Evolutionary conservation across 2,329 filamentous ascomycete species (phyloP), one percentile per base, ranked within the genome.

Genomic region (Claviceps paspali): DNA sequence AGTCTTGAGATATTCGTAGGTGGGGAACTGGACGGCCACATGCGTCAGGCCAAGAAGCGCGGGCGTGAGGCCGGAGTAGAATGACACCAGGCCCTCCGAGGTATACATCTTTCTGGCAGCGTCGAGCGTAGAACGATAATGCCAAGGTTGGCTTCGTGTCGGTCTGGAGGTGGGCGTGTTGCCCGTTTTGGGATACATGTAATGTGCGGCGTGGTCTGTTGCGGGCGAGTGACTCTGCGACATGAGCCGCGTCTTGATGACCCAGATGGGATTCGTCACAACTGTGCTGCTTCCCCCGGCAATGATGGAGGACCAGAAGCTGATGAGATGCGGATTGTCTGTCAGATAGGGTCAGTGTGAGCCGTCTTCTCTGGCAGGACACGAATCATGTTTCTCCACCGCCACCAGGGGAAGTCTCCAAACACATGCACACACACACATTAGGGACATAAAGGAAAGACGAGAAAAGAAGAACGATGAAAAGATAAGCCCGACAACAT

Each of bases 171-270:
- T 73, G 15, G 71, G 68, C 2, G 68, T 73, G 50, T 63, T 71
- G 38, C 60, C 53, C 10, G 67, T 59, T 46, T 65, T 65, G 31
- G 70, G 65, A 42, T 65, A 63, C 44, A 49, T 46, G 42, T 60
- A 63, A 44, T 63, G 58, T 41, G 60, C 64, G 44, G 63, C 59
- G 12, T 57, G 64, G 52, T 53, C 65, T 53, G 60, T 64, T 56
- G 53, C 44, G 59, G 53, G 57, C 64, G 43, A 46, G 60, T 67
- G 45, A 70, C 77, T 81, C 63, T 96, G 91, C 27, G 91, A 94
- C 91, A 96, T 96, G 49, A 98, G 73, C 47, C 91, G 73, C 34
- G 91, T 98, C 62, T 98, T 98, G 64, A 98, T 94, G 27, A 98
- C 91, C 91, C 91, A 98, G 43, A 98, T 98, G 1, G 91, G 91